Percentiles rank a stretch among this genome's conserved stretches.
Evolutionary conservation across 805 yeast genomes (phyloP).

Genomic region (Kazachstania kunashirensis): DNA sequence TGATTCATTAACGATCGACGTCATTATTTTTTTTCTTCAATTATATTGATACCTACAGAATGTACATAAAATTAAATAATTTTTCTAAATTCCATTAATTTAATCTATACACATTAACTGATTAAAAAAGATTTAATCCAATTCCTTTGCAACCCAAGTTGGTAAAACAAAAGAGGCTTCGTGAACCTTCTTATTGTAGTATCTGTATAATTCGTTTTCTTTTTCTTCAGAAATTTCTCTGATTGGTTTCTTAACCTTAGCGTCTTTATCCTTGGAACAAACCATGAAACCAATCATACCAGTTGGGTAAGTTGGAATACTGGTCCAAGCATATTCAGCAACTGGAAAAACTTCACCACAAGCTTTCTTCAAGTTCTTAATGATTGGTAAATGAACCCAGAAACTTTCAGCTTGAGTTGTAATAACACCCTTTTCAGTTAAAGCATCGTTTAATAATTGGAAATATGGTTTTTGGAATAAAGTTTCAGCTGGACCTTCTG

Average conservation of each 20-base stretch:
- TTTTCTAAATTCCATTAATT: neutral
- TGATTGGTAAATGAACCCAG: conserved; percentile 83
- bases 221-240: conserved; percentile 54
- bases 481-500: conserved; percentile 96
- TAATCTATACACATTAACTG: neutral
- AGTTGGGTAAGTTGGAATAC: conserved; percentile 94
- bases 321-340: conserved; percentile 82
- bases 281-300: conserved; percentile 99
- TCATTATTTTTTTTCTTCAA: neutral
- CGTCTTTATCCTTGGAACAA: conserved; percentile 64
- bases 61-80: neutral
- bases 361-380: conserved; percentile 70
- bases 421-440: conserved; percentile 87
- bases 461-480: conserved; percentile 90
- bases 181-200: conserved; percentile 80
- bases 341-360: conserved; percentile 82
- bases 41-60: neutral
- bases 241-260: conserved; percentile 58
- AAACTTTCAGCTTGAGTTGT: conserved; percentile 91
- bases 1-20: conserved; percentile 8
- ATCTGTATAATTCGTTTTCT: conserved; percentile 58
- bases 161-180: conserved; percentile 86
- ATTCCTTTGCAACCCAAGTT: conserved; percentile 65
- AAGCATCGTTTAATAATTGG: conserved; percentile 72
- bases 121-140: conserved; percentile 15